Base-by-base conservation (phyloP, 768 basidiomycete species). In the Kwoniella europaea region DNA sequence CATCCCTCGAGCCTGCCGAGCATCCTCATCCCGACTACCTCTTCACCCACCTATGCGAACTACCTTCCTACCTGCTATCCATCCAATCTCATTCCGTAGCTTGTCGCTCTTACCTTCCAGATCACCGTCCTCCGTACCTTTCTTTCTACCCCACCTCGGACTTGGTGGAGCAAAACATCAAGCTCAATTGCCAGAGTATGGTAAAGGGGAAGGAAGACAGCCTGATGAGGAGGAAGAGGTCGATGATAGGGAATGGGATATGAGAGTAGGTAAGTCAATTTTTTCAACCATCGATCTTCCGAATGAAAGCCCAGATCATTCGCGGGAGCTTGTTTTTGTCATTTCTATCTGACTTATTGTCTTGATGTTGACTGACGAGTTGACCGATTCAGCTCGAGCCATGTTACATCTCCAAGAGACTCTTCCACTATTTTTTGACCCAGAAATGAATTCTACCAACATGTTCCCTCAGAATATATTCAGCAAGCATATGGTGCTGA, bases 221-320 rank as follows among this genome's bases (percentile, higher is more conserved):
- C 35, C 22, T 24, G 54, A 61, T 43, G 44, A 27, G 20, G 77
- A 76, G 44, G 75, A 72, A 55, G 79, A 81, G 64, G 82, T 82
- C 15, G 76, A 77, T 61, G 82, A 83, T 71, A 55, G 68, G 16
- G 82, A 83, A 66, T 83, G 82, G 82, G 79, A 81, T 60, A 71
- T 81, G 35, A 54, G 82, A 66, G 80, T 79, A n/a, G 82, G 82
- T 83, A 56, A 70, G 82, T 79, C 27, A 10, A 10, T 5, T 46
- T 68, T 68, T 69, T 46, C 56, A 15, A 10, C 35, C 58, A 10
- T 24, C 16, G n/a, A 4, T 10, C 16, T 43, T 10, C 6, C 15
- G 41, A 50, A 24, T 20, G 6, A 46, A 15, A 54, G 62, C 52
- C 4, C 35, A 9, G 35, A 9, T 35, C 35, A 6, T 9, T 6